Evolutionary conservation across 306 rosid species (phyloP).

Genomic region (Fagus sylvatica): DNA sequence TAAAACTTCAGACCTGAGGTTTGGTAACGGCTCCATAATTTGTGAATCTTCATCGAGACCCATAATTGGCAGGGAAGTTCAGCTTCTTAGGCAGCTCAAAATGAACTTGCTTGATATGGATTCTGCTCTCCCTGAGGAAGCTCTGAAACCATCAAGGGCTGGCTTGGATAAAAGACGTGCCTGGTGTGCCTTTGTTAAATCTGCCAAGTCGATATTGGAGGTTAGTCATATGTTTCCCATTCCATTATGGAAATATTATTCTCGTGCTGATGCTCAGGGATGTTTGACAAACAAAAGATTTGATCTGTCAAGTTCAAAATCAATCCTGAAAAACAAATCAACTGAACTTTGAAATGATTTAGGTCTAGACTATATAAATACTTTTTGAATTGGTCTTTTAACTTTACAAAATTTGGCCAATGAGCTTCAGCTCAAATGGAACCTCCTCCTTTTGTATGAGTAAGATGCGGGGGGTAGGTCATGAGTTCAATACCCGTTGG

Average conservation of each 20-base stretch:
- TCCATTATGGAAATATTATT: not conserved
- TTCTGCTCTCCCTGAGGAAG: constrained; percentile 74
- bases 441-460: no score
- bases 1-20: constrained; percentile 51
- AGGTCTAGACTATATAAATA: no score
- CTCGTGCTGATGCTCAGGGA: not conserved
- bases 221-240: constrained; percentile 39
- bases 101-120: constrained; percentile 87
- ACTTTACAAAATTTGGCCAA: no score
- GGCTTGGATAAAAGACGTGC: constrained; percentile 69
- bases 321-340: no score
- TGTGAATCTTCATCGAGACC: constrained; percentile 81
- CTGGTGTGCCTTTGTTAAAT: constrained; percentile 88
- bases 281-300: not conserved
- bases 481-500: no score
- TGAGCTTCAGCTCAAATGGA: no score
- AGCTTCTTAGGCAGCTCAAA: constrained; percentile 69
- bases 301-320: no score
- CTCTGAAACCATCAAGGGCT: constrained; percentile 70
- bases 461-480: no score
- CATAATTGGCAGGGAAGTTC: constrained; percentile 65
- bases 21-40: constrained; percentile 63
- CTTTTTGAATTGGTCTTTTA: no score
- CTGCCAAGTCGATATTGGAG: constrained; percentile 78
- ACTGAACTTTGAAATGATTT: no score